Conservation (phyloP, 2,329 filamentous ascomycete species). For the Apiospora rasikravindrae region DNA sequence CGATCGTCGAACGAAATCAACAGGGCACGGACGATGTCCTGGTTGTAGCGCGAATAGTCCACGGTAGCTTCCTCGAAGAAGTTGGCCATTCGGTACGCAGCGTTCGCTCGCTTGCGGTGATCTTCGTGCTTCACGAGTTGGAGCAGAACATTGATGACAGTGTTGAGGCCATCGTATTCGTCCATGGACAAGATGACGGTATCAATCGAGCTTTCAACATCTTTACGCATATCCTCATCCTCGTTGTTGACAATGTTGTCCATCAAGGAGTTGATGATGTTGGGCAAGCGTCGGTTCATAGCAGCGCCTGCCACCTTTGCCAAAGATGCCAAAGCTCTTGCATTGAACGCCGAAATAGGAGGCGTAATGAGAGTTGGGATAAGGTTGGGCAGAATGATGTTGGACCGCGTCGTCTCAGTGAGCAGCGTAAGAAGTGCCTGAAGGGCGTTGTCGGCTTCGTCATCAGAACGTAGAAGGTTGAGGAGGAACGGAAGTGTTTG, state of each 20-base stretch:
- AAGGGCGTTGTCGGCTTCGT: conserved; percentile 88
- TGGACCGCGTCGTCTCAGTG: conserved; percentile 90
- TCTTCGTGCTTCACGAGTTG: conserved; percentile 91
- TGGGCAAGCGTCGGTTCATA: conserved; percentile 88
- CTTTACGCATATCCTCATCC: conserved; percentile 73
- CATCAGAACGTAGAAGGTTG: conserved; percentile 83
- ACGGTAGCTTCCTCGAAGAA: conserved; percentile 84
- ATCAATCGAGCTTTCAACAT: conserved; percentile 83
- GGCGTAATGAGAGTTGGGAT: conserved; percentile 90
- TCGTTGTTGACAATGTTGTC: conserved; percentile 83
- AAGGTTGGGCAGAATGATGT: conserved; percentile 94
- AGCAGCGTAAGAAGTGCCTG: conserved; percentile 91
- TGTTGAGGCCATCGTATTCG: conserved; percentile 94
- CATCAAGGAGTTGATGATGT: conserved; percentile 91
- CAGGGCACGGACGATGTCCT: conserved; percentile 88
- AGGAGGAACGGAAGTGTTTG: conserved; percentile 93
- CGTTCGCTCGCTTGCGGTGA: conserved; percentile 79
- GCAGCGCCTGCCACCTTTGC: conserved; percentile 88
- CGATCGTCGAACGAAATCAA: conserved; percentile 91
- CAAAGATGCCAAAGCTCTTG: conserved; percentile 88
- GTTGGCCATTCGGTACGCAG: conserved; percentile 78
- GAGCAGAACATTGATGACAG: conserved; percentile 91
- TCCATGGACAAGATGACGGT: conserved; percentile 91
- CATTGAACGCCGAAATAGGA: conserved; percentile 94
- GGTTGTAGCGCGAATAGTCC: conserved; percentile 95